Evolutionary conservation across 140 eudicot genomes (phyloP).

Genomic region (Anethum foeniculum): DNA sequence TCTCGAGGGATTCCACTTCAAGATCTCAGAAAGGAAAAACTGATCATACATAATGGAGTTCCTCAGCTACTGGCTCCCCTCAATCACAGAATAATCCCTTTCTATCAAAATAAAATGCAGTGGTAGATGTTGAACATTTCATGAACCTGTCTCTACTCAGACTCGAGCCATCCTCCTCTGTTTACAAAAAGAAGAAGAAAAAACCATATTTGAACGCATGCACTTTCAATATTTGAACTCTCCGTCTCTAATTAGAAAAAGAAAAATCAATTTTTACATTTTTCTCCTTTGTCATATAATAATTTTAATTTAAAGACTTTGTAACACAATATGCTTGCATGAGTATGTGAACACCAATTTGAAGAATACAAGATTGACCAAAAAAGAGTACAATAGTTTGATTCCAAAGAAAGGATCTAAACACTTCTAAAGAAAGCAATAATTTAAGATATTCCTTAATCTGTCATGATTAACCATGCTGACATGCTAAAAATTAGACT

Average conservation of each 20-base stretch:
- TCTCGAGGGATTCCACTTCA: slow-evolving; percentile 38
- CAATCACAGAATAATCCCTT: background rate
- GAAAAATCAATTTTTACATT: no score
- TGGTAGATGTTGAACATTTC: background rate
- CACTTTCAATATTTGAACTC: no score
- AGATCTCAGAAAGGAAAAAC: slow-evolving; percentile 18
- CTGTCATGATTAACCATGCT: background rate
- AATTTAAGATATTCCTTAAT: background rate
- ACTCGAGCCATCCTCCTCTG: no score
- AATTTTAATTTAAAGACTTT: no score
- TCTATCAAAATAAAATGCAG: no score
- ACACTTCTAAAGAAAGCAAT: background rate
- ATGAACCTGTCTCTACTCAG: no score
- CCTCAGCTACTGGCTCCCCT: background rate
- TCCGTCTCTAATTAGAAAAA: no score
- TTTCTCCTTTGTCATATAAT: no score
- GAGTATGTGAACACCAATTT: background rate
- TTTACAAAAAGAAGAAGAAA: no score
- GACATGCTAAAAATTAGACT: background rate
- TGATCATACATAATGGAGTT: background rate
- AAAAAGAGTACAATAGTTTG: background rate
- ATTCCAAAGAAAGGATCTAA: background rate
- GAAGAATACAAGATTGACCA: background rate
- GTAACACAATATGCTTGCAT: no score
- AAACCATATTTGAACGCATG: no score